Conservation (phyloP, 345 rosid species). For the Jatropha curcas region DNA sequence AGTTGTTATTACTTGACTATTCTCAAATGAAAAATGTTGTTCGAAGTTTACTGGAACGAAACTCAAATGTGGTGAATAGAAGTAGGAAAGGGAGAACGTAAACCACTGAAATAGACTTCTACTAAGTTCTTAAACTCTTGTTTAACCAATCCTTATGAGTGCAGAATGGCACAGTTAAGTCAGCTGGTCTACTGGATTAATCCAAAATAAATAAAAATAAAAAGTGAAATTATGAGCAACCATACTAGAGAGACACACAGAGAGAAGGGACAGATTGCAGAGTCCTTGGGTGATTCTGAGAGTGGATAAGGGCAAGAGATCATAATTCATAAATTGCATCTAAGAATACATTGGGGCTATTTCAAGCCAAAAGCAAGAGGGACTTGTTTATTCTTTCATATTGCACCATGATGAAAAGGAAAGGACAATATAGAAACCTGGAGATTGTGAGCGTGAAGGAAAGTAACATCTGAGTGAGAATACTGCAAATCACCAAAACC, state of each 20-base stretch:
- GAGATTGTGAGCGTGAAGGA: background rate
- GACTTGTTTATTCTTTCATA: too few species aligned
- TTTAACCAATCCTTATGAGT: background rate
- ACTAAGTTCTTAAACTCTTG: background rate
- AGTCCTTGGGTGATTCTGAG: background rate
- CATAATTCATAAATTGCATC: background rate
- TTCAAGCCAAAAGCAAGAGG: background rate
- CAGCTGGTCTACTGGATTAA: too few species aligned
- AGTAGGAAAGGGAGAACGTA: background rate
- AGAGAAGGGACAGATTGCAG: background rate
- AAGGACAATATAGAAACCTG: background rate
- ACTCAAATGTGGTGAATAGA: background rate
- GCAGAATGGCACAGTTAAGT: background rate
- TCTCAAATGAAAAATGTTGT: background rate
- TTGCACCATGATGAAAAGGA: too few species aligned
- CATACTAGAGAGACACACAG: background rate
- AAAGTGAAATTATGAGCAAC: too few species aligned
- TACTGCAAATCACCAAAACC: background rate
- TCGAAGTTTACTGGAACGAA: background rate
- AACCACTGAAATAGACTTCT: background rate
- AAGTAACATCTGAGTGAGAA: background rate
- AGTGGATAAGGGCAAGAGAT: background rate
- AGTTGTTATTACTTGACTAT: too few species aligned
- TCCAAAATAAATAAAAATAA: too few species aligned
- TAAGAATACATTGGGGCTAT: background rate